Evolutionary conservation across 768 basidiomycete species (phyloP).

Genomic region (Lentinula edodes): DNA sequence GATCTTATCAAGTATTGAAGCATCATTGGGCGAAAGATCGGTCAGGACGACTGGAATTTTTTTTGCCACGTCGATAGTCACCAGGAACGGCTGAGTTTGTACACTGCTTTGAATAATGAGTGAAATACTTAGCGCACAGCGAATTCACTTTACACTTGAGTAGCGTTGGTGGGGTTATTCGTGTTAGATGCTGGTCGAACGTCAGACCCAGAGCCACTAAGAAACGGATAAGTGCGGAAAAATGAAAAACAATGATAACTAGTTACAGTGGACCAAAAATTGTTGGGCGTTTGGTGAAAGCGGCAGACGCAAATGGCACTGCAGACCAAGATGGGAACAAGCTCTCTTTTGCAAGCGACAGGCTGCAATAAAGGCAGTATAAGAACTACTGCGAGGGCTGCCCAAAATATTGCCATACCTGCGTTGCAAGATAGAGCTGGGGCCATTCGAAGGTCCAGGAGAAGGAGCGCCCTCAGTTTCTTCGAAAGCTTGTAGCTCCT

Average conservation of each 20-base stretch:
- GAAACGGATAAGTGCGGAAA: neutral
- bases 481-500: constrained; percentile 52
- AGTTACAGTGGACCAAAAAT: constrained; percentile 66
- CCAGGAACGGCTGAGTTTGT: constrained; percentile 30
- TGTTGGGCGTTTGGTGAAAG: constrained; percentile 37
- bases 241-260: constrained; percentile 7
- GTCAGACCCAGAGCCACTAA: neutral
- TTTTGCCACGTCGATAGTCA: constrained; percentile 46
- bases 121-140: neutral
- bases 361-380: constrained; percentile 19
- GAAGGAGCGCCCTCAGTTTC: constrained; percentile 24
- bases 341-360: constrained; percentile 37
- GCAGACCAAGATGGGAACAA: constrained; percentile 33
- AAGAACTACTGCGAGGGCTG: neutral
- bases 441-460: constrained; percentile 7
- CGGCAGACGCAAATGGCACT: constrained; percentile 8
- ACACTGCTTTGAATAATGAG: constrained; percentile 14
- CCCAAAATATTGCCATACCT: constrained; percentile 14
- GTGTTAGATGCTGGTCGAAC: neutral
- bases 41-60: constrained; percentile 45
- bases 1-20: constrained; percentile 28
- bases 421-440: constrained; percentile 14
- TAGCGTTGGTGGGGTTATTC: neutral
- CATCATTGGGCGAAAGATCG: constrained; percentile 28
- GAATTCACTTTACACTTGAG: neutral